Base-by-base conservation (phyloP, 768 basidiomycete species). In the Dioszegia crocea region DNA sequence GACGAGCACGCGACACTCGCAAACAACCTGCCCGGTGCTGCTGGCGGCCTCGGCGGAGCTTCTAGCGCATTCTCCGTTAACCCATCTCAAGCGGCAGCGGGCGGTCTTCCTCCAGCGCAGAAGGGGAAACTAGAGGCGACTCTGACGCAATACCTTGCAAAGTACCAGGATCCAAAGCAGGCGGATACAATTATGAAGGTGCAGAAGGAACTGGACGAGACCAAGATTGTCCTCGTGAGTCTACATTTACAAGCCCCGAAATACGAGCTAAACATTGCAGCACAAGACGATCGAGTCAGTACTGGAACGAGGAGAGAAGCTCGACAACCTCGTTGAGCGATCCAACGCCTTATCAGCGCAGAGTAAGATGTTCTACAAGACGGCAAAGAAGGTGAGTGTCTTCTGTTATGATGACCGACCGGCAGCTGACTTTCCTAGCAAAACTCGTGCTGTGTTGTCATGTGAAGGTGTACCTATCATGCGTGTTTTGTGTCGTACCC, bases 201-300 rank as follows among this genome's bases (percentile, higher is more conserved):
- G 12, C 96, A 99, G 77, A 88, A 91, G 73, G 96, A 99, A 75
- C 79, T 99, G 53, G 96, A 99, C 76, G 96, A 99, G 80, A 98
- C 96, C 2, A 99, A 99, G 87, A 94, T 99, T 66, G 85, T 98
- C 45, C 80, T 99, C 77, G 93, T 94, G 68, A 60, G 88, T 81
- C 17, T n/a, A n/a, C 46, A 30, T 2, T 29, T 30, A 27, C 23
- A 5, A 19, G 38, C 29, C 21, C 26, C 21, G 12, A 21, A 8
- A 21, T 17, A 3, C 8, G 16, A n/a, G 40, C 49, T 59, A 19
- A n/a, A 19, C n/a, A 14, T 38, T 24, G 16, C 72, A 98, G 93
- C 96, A 98, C 82, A 97, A 98, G 82, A 99, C 96, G 27, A 99
- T 99, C 70, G 96, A 99, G 75, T 90, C 89, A 2, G 93, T 99